Conservation (phyloP, 1,284 basidiomycete species). For the Macrocystidia cucumis region DNA sequence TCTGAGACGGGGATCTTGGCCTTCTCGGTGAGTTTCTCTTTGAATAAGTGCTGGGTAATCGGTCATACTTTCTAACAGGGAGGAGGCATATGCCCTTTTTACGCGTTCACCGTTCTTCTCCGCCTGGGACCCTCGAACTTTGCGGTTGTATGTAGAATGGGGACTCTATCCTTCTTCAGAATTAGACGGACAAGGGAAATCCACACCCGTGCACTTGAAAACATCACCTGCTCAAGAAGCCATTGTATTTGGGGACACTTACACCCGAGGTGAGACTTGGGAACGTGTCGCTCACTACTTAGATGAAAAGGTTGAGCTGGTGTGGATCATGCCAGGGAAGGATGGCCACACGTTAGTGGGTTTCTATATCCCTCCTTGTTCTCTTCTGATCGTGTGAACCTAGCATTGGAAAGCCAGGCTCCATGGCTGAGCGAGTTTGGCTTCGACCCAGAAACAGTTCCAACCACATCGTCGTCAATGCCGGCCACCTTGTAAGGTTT, state of each 20-base stretch:
- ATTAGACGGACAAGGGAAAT: conserved; percentile 17
- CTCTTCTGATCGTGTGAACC: background rate
- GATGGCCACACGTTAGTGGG: conserved; percentile 24
- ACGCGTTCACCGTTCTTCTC: conserved; percentile 60
- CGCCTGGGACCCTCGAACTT: conserved; percentile 64
- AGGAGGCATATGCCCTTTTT: conserved; percentile 53
- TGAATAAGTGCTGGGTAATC: conserved; percentile 1
- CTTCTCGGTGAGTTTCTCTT: conserved; percentile 37
- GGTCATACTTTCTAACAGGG: conserved; percentile 26
- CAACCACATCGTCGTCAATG: conserved; percentile 45
- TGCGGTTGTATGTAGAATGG: conserved; percentile 62
- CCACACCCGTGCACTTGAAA: conserved; percentile 59
- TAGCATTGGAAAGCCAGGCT: conserved; percentile 29
- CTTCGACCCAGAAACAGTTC: conserved; percentile 48
- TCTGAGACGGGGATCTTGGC: conserved; percentile 58
- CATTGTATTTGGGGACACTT: conserved; percentile 14
- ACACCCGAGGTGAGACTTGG: conserved; percentile 15
- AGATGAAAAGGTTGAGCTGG: conserved; percentile 14
- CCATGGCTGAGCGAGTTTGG: conserved; percentile 45
- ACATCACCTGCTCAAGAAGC: conserved; percentile 33
- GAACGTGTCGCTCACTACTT: conserved; percentile 12
- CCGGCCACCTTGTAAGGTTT: conserved; percentile 51
- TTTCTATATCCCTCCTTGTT: conserved; percentile 11
- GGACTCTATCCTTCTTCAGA: conserved; percentile 39
- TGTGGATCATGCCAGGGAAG: conserved; percentile 33